phyloP scores from a whole-genome alignment of 2,329 filamentous ascomycete species.

The Neocucurbitaria cava region DNA sequence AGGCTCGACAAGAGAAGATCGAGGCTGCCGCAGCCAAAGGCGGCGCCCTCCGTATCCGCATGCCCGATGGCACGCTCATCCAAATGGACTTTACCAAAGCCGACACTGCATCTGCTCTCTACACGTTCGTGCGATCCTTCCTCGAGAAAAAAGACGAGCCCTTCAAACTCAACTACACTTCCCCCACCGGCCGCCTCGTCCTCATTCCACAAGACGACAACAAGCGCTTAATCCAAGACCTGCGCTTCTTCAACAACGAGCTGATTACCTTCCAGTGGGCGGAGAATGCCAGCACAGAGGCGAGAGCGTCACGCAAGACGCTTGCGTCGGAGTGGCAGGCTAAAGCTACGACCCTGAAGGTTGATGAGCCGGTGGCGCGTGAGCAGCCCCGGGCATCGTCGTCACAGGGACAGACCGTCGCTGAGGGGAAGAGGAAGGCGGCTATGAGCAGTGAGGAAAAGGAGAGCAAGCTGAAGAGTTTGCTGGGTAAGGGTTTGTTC shows the following conservation, averaged over 20 bases:
- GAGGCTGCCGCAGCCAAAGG: slow-evolving; percentile 65
- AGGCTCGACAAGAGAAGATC: slow-evolving; percentile 70
- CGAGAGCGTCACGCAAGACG: slow-evolving; percentile 62
- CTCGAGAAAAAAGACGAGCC: slow-evolving; percentile 69
- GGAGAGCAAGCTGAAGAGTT: slow-evolving; percentile 50
- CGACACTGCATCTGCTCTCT: slow-evolving; percentile 75
- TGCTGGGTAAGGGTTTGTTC: slow-evolving; percentile 46
- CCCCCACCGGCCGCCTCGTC: slow-evolving; percentile 58
- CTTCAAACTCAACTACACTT: slow-evolving; percentile 75
- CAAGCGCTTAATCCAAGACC: slow-evolving; percentile 71
- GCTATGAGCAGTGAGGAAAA: slow-evolving; percentile 44
- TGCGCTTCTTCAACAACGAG: slow-evolving; percentile 74
- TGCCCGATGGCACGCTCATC: slow-evolving; percentile 84
- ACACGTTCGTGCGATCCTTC: slow-evolving; percentile 75
- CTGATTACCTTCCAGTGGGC: slow-evolving; percentile 81
- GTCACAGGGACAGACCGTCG: slow-evolving; percentile 24
- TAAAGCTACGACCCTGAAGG: slow-evolving; percentile 70
- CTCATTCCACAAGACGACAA: slow-evolving; percentile 53
- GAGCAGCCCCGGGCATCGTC: slow-evolving; percentile 12
- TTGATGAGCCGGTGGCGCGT: slow-evolving; percentile 59
- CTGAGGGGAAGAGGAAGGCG: slow-evolving; percentile 42
- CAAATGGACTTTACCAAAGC: slow-evolving; percentile 72
- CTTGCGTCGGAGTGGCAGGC: slow-evolving; percentile 65
- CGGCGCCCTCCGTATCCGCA: slow-evolving; percentile 79
- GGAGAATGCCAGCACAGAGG: slow-evolving; percentile 63